Evolutionary conservation across 2,329 filamentous ascomycete species (phyloP).

Genomic region (Clonostachys solani): DNA sequence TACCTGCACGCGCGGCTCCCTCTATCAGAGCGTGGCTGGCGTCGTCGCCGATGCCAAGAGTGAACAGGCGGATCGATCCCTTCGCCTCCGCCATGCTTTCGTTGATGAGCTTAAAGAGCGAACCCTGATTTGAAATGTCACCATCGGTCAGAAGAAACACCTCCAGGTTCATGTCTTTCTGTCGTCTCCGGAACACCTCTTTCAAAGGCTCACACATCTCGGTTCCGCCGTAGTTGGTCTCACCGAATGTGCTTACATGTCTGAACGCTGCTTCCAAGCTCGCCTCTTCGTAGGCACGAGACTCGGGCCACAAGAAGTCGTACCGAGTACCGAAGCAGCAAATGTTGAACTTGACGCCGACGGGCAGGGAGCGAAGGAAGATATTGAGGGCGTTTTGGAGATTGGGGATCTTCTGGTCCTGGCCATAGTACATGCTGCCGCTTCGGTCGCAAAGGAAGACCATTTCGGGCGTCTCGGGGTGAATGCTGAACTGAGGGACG

Average conservation of each 20-base stretch:
- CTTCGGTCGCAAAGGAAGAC: constrained; percentile 72
- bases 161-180: constrained; percentile 41
- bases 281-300: constrained; percentile 37
- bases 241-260: constrained; percentile 34
- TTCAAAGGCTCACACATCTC: constrained; percentile 43
- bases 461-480: constrained; percentile 52
- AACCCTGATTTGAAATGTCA: constrained; percentile 41
- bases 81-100: constrained; percentile 28
- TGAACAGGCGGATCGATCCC: constrained; percentile 45
- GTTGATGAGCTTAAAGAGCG: constrained; percentile 40
- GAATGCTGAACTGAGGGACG: constrained; percentile 63
- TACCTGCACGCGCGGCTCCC: constrained; percentile 47
- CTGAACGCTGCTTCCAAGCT: constrained; percentile 34
- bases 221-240: constrained; percentile 47
- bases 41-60: constrained; percentile 46
- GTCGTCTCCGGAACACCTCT: constrained; percentile 33
- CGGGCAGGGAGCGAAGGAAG: constrained; percentile 61
- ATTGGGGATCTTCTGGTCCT: constrained; percentile 40
- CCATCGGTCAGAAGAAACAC: constrained; percentile 55
- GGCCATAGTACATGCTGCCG: constrained; percentile 52
- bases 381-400: constrained; percentile 53
- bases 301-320: constrained; percentile 42
- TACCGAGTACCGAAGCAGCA: constrained; percentile 56
- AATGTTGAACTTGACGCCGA: constrained; percentile 65
- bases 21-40: constrained; percentile 50